A percentile compares a stretch with the other conserved stretches of the same genome.
Conservation (phyloP, 345 rosid genomes). For the Linum trigynum region DNA sequence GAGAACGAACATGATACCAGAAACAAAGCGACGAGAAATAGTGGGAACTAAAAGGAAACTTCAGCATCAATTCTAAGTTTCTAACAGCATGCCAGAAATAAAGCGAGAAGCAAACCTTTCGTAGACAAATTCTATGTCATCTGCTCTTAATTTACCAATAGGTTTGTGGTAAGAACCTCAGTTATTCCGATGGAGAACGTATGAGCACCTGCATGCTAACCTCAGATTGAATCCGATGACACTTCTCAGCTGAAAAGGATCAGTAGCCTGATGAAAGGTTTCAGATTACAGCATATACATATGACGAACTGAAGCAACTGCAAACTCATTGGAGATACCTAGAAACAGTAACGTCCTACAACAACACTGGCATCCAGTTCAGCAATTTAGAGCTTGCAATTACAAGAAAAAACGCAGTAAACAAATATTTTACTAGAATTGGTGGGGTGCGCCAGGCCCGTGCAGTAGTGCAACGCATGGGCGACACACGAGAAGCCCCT, state of each 20-base stretch:
- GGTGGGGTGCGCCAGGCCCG: not conserved
- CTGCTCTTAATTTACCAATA: constrained; percentile 78
- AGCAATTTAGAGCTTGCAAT: no score
- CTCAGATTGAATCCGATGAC: constrained; percentile 11
- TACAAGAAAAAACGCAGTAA: no score
- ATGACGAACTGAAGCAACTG: no score
- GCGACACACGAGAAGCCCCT: not conserved
- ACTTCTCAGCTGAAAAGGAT: not conserved
- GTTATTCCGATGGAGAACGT: constrained; percentile 88
- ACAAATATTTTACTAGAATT: no score
- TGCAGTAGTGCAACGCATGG: not conserved
- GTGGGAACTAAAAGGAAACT: not conserved
- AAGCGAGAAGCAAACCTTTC: constrained; percentile 41
- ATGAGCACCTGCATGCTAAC: constrained; percentile 74
- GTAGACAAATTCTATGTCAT: constrained; percentile 46
- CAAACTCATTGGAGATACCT: no score
- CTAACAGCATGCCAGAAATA: not conserved
- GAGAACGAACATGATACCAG: not conserved
- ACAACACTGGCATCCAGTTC: no score
- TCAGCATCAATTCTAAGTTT: not conserved
- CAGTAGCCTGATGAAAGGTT: not conserved
- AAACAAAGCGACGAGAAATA: not conserved
- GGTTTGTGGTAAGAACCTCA: constrained; percentile 80
- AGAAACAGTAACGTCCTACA: no score
- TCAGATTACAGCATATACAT: no score